Evolutionary conservation across 2,329 filamentous ascomycete genomes (phyloP).

Genomic region (Lomentospora prolificans): DNA sequence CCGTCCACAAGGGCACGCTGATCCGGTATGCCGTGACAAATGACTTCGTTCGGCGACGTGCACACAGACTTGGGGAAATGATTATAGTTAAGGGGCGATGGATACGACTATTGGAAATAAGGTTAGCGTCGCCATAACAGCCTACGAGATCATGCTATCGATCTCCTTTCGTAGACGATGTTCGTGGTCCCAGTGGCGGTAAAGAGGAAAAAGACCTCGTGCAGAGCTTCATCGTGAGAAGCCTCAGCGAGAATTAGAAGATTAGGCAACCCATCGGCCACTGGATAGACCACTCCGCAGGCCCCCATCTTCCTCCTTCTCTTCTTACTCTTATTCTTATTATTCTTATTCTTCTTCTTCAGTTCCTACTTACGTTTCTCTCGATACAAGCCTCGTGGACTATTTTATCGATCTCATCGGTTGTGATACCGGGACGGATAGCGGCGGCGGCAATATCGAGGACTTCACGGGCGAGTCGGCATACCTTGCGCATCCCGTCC

Average conservation of each 20-base stretch:
- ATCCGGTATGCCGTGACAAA: conserved; percentile 97
- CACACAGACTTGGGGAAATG: conserved; percentile 97
- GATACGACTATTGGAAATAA: conserved; percentile 60
- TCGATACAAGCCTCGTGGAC: conserved; percentile 93
- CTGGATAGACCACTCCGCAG: no score
- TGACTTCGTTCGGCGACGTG: conserved; percentile 92
- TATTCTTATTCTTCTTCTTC: no score
- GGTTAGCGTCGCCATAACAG: conserved; percentile 5
- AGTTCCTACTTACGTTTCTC: conserved; percentile 71
- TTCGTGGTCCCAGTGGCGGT: no score
- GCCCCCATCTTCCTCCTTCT: no score
- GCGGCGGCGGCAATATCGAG: conserved; percentile 83
- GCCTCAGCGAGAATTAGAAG: no score
- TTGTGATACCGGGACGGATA: conserved; percentile 82
- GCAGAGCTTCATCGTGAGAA: no score
- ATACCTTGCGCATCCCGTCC: conserved; percentile 88
- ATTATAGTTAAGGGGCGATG: conserved; percentile 90
- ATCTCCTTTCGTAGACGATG: no score
- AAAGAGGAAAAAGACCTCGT: no score
- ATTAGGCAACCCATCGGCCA: no score
- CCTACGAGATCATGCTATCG: background rate
- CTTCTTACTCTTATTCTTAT: no score
- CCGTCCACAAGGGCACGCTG: conserved; percentile 78
- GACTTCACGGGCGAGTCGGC: conserved; percentile 77
- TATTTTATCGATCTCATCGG: conserved; percentile 88